phyloP scores from a whole-genome alignment of 2,329 filamentous ascomycete genomes.

The Phaeosphaeria sp. region DNA sequence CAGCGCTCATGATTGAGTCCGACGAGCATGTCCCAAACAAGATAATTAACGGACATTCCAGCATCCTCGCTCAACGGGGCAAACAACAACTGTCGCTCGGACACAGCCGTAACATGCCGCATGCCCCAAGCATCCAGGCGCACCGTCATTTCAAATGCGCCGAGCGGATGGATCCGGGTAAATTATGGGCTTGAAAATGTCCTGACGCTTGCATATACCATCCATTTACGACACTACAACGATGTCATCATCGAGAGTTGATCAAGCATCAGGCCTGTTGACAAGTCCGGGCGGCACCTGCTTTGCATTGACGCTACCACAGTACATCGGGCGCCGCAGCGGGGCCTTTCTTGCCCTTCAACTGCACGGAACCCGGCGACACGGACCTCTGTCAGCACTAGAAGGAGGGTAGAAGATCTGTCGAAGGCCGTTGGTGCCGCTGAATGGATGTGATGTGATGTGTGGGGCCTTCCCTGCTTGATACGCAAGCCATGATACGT shows the following conservation, averaged over 20 bases:
- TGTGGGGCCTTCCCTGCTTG: slow-evolving; percentile 6
- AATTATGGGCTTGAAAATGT: not conserved
- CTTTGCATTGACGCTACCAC: not conserved
- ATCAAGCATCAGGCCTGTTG: not conserved
- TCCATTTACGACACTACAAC: not conserved
- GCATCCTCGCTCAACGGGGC: not conserved
- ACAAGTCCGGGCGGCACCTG: not conserved
- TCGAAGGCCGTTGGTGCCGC: slow-evolving; percentile 12
- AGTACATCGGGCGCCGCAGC: slow-evolving; percentile 4
- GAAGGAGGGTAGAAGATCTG: slow-evolving; percentile 25
- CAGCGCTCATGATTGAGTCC: not conserved
- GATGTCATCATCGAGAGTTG: not conserved
- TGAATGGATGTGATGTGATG: slow-evolving; percentile 1
- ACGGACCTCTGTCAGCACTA: slow-evolving; percentile 24
- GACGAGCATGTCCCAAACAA: not conserved
- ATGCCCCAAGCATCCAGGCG: not conserved
- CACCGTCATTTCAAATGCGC: slow-evolving; percentile 1
- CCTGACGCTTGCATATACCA: not conserved
- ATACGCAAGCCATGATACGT: slow-evolving; percentile 9
- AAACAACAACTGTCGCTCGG: not conserved
- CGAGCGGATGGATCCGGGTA: slow-evolving; percentile 2
- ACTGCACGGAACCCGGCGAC: slow-evolving; percentile 16
- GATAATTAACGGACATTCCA: not conserved
- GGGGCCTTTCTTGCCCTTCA: slow-evolving; percentile 6
- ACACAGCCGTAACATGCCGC: not conserved